These are phyloP conservation scores for Xylaria sp. DNA, from an alignment of 2,329 filamentous ascomycete species.

Conservation along the genomic window DNA sequence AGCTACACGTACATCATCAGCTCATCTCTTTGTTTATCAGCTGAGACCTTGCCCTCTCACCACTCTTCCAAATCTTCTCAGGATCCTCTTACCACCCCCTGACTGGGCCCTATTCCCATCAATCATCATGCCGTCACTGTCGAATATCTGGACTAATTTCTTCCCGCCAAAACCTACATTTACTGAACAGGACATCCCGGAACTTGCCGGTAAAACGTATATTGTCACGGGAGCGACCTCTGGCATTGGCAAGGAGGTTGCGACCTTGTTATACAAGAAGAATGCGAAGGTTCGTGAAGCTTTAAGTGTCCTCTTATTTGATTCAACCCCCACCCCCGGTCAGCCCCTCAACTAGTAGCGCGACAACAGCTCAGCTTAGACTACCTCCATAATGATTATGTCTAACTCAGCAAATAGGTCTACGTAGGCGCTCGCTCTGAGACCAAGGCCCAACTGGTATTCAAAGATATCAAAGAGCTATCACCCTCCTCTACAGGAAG, in stretches of 20 bases:
- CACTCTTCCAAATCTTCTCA: not conserved
- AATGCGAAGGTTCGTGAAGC: constrained; percentile 13
- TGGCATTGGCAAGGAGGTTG: constrained; percentile 12
- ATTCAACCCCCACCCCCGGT: not conserved
- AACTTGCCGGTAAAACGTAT: constrained; percentile 20
- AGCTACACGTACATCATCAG: not conserved
- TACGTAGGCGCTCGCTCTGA: not conserved
- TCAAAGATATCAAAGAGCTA: not conserved
- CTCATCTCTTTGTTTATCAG: not conserved
- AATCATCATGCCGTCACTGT: constrained; percentile 8
- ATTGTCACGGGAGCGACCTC: constrained; percentile 5
- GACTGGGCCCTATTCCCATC: not conserved
- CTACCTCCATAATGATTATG: not conserved
- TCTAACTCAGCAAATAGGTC: not conserved
- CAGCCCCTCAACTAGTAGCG: not conserved
- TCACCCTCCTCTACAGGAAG: not conserved
- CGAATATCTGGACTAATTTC: constrained; percentile 21
- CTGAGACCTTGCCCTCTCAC: constrained; percentile 1
- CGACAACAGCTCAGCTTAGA: constrained; percentile 1
- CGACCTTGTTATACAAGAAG: not conserved
- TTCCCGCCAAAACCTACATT: constrained; percentile 33
- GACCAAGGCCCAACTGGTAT: not conserved
- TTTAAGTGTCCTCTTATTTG: not conserved
- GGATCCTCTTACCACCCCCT: not conserved
- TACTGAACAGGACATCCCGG: constrained; percentile 33